Evolutionary conservation across 768 basidiomycete genomes (phyloP).

Genomic region (Naematelia encephala): DNA sequence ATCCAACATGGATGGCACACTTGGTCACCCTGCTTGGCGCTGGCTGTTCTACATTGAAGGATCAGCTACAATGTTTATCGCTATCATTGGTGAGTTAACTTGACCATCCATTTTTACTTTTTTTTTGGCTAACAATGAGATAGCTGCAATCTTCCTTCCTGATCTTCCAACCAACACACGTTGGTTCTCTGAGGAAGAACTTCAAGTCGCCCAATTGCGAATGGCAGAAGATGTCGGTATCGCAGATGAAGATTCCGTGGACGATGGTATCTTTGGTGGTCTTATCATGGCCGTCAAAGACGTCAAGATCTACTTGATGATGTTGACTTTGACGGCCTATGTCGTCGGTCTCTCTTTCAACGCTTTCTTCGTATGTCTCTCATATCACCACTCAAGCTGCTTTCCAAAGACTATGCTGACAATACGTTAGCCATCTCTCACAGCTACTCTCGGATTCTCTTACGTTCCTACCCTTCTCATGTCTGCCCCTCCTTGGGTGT

Average conservation of each 20-base stretch:
- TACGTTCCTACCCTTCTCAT: slow-evolving; percentile 67
- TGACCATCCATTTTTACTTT: not conserved
- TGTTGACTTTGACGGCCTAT: slow-evolving; percentile 60
- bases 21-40: slow-evolving; percentile 66
- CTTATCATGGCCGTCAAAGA: slow-evolving; percentile 64
- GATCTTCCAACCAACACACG: slow-evolving; percentile 46
- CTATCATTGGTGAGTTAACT: slow-evolving; percentile 73
- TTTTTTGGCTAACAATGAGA: slow-evolving; percentile 71
- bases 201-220: slow-evolving; percentile 41
- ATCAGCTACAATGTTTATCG: slow-evolving; percentile 61
- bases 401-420: no score
- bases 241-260: slow-evolving; percentile 56
- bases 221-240: slow-evolving; percentile 52
- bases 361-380: slow-evolving; percentile 57
- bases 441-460: slow-evolving; percentile 60
- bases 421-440: slow-evolving; percentile 53
- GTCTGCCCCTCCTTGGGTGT: slow-evolving; percentile 65
- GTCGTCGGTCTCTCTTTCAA: slow-evolving; percentile 66
- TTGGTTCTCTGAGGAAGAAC: slow-evolving; percentile 46
- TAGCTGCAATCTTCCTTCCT: slow-evolving; percentile 59
- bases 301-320: slow-evolving; percentile 75
- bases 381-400: slow-evolving; percentile 4
- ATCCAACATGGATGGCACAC: slow-evolving; percentile 63
- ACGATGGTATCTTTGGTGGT: slow-evolving; percentile 53
- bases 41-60: slow-evolving; percentile 77